A percentile compares a stretch with the other conserved stretches of the same genome.
phyloP scores from a whole-genome alignment of 495 filamentous ascomycete species.

The Baudoinia panamericana region DNA sequence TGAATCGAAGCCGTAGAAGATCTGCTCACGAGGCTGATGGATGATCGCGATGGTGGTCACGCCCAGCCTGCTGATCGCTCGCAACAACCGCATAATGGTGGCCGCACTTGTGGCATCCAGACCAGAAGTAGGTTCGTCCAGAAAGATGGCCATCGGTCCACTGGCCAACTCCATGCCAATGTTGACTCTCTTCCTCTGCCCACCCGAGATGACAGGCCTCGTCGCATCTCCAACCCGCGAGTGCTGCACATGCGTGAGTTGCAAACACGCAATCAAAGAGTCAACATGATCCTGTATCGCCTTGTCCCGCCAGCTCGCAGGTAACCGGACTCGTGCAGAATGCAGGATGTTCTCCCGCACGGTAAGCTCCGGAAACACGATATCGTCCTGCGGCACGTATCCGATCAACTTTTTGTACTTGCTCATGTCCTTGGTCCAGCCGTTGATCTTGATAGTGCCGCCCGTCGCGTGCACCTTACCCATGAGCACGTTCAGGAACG shows the following conservation, averaged over 20 bases:
- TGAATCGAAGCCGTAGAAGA: constrained; percentile 83
- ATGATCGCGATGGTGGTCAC: constrained; percentile 42
- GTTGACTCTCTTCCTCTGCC: constrained; percentile 38
- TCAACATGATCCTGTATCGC: constrained; percentile 42
- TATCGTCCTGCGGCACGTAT: constrained; percentile 27
- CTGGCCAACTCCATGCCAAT: constrained; percentile 49
- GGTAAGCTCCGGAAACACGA: constrained; percentile 25
- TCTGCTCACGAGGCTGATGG: constrained; percentile 78
- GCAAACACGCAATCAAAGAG: constrained; percentile 40
- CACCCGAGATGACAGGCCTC: constrained; percentile 37
- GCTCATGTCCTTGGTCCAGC: constrained; percentile 23
- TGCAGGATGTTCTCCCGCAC: constrained; percentile 28
- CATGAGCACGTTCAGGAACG: constrained; percentile 26
- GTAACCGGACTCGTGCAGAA: constrained; percentile 24
- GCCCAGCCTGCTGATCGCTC: constrained; percentile 34
- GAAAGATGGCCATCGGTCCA: constrained; percentile 51
- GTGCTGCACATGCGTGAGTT: constrained; percentile 31
- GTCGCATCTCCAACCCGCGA: constrained; percentile 20
- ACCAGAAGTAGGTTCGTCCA: constrained; percentile 53
- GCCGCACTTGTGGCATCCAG: constrained; percentile 51
- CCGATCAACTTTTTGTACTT: constrained; percentile 28
- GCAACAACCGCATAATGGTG: constrained; percentile 42
- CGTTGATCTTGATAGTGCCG: constrained; percentile 35
- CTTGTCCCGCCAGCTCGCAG: constrained; percentile 18
- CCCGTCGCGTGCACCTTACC: constrained; percentile 21